phyloP scores from a whole-genome alignment of 129 eudicot genomes.

The Arctium minus region DNA sequence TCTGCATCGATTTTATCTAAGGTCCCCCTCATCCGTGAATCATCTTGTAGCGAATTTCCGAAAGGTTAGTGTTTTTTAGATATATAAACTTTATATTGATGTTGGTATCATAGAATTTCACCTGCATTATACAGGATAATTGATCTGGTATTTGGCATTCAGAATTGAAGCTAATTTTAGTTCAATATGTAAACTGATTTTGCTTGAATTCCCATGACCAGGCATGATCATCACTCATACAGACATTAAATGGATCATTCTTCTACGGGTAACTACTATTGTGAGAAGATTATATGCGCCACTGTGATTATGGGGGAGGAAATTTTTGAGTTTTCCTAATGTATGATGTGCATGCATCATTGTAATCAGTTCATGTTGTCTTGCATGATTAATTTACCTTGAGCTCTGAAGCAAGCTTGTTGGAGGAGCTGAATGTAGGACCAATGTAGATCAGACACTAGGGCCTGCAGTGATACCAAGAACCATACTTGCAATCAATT shows the following conservation, averaged over 20 bases:
- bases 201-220: not conserved
- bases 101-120: not conserved
- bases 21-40: constrained; percentile 64
- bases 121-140: not conserved
- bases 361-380: not conserved
- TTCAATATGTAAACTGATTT: not conserved
- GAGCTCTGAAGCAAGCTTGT: constrained; percentile 4
- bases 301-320: not conserved
- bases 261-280: not conserved
- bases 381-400: not conserved
- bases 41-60: constrained; percentile 80
- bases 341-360: constrained; percentile 7
- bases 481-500: not conserved
- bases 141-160: not conserved
- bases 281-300: not conserved
- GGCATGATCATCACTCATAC: not conserved
- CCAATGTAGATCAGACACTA: not conserved
- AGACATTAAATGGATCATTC: not conserved
- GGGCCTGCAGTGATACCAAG: not conserved
- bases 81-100: not conserved
- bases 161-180: not conserved
- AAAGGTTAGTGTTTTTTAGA: constrained; percentile 51
- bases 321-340: not conserved
- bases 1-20: constrained; percentile 79
- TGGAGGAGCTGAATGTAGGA: not conserved